These are phyloP conservation scores for Telopea speciosissima DNA, from an alignment of 177 flowering plant species.

Conservation along the genomic window DNA sequence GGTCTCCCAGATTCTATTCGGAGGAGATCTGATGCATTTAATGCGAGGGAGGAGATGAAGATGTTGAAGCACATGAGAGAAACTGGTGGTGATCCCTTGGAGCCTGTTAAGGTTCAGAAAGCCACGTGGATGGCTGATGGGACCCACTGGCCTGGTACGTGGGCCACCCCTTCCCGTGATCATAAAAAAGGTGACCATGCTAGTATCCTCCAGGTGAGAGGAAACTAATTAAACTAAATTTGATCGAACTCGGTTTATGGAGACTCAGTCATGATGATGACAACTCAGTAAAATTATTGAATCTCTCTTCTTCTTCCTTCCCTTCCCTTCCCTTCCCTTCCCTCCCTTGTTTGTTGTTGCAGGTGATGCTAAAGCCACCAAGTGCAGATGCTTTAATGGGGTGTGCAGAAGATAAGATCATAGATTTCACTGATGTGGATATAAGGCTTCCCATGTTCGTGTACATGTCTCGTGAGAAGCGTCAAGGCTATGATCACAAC, in stretches of 20 bases:
- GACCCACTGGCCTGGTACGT: slow-evolving; percentile 46
- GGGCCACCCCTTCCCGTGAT: slow-evolving; percentile 22
- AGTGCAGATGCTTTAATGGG: slow-evolving; percentile 22
- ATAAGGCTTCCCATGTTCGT: slow-evolving; percentile 42
- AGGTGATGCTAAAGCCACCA: slow-evolving; percentile 37
- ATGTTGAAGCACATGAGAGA: slow-evolving; percentile 30
- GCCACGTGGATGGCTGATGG: slow-evolving; percentile 52
- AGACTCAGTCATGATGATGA: too few species aligned
- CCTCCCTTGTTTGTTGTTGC: neutral
- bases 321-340: too few species aligned
- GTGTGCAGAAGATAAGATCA: slow-evolving; percentile 21
- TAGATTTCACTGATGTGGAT: slow-evolving; percentile 34
- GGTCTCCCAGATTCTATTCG: slow-evolving; percentile 37
- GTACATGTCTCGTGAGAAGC: slow-evolving; percentile 42
- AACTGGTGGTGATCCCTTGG: slow-evolving; percentile 24
- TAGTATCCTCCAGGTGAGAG: slow-evolving; percentile 33
- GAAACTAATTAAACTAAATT: too few species aligned
- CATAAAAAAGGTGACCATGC: slow-evolving; percentile 41
- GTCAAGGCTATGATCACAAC: slow-evolving; percentile 45
- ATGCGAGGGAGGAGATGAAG: slow-evolving; percentile 43
- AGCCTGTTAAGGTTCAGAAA: slow-evolving; percentile 24
- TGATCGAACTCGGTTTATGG: neutral
- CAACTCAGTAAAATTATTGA: too few species aligned
- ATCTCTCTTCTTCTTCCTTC: too few species aligned
- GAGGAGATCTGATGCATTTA: slow-evolving; percentile 39